These are phyloP conservation scores for Maudiozyma serrabonitensis DNA, from an alignment of 805 yeast genomes.

Conservation along the genomic window DNA sequence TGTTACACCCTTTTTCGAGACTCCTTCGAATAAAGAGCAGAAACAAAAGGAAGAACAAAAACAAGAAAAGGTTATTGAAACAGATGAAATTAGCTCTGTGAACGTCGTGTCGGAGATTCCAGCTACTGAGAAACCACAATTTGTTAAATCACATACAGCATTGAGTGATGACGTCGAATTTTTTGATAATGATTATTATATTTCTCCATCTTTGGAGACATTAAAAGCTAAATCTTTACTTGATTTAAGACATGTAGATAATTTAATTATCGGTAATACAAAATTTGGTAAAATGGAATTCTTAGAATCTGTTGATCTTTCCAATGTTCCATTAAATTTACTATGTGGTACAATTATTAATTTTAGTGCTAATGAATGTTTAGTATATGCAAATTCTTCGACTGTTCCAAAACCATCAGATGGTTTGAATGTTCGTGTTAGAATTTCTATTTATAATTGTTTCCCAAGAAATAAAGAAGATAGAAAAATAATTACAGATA, in stretches of 20 bases:
- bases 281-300: slow-evolving; percentile 69
- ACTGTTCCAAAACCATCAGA: slow-evolving; percentile 59
- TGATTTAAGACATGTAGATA: slow-evolving; percentile 52
- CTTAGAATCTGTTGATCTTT: slow-evolving; percentile 72
- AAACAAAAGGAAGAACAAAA: too few relatives aligned
- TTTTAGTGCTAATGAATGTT: slow-evolving; percentile 50
- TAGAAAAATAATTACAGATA: slow-evolving; percentile 65
- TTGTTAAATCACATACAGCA: slow-evolving; percentile 3
- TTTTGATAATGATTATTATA: slow-evolving; percentile 77
- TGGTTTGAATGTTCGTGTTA: slow-evolving; percentile 72
- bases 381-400: slow-evolving; percentile 60
- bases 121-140: not conserved
- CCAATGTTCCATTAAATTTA: slow-evolving; percentile 50
- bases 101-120: too few relatives aligned
- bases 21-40: too few relatives aligned
- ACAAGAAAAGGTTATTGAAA: too few relatives aligned
- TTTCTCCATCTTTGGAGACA: slow-evolving; percentile 63
- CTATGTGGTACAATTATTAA: slow-evolving; percentile 58
- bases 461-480: slow-evolving; percentile 71
- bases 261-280: slow-evolving; percentile 69
- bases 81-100: too few relatives aligned
- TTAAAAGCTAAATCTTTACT: slow-evolving; percentile 49
- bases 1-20: not conserved
- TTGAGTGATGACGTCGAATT: slow-evolving; percentile 34
- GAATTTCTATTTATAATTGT: slow-evolving; percentile 66